These are phyloP conservation scores for Austroboletus niveus DNA, from an alignment of 1,284 basidiomycete genomes.

Conservation along the genomic window DNA sequence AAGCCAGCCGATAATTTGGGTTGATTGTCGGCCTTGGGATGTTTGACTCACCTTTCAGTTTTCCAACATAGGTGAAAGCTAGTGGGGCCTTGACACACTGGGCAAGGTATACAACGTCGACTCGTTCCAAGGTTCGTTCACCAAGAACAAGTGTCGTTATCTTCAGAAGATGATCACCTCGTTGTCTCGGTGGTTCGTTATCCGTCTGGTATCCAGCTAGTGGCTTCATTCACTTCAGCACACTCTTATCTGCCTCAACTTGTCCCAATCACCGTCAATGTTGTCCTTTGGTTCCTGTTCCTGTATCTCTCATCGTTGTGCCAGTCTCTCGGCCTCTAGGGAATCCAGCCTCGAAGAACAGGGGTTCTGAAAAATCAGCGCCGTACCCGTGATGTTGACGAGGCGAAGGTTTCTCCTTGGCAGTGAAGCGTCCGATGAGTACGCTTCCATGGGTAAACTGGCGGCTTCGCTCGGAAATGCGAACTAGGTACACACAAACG, in stretches of 20 bases:
- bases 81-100: too few relatives aligned
- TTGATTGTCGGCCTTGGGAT: too few relatives aligned
- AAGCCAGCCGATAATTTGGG: too few relatives aligned
- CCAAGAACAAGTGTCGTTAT: slow-evolving; percentile 16
- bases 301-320: too few relatives aligned
- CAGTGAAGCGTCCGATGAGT: slow-evolving; percentile 29
- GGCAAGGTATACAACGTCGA: slow-evolving; percentile 59
- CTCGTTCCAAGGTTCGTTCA: slow-evolving; percentile 55
- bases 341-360: slow-evolving; percentile 25
- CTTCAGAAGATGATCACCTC: slow-evolving; percentile 12
- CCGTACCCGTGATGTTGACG: slow-evolving; percentile 68
- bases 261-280: too few relatives aligned
- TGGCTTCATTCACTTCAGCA: too few relatives aligned
- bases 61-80: too few relatives aligned
- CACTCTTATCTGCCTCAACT: too few relatives aligned
- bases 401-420: slow-evolving; percentile 44
- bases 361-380: slow-evolving; percentile 50
- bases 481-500: slow-evolving; percentile 38
- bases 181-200: slow-evolving; percentile 57
- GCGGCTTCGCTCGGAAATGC: slow-evolving; percentile 35
- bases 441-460: slow-evolving; percentile 46
- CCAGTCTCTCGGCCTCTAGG: too few relatives aligned
- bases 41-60: too few relatives aligned
- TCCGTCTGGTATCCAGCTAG: too few relatives aligned
- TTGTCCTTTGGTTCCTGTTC: too few relatives aligned